phyloP scores from a whole-genome alignment of 768 basidiomycete species.

The Plicaturopsis crispa region DNA sequence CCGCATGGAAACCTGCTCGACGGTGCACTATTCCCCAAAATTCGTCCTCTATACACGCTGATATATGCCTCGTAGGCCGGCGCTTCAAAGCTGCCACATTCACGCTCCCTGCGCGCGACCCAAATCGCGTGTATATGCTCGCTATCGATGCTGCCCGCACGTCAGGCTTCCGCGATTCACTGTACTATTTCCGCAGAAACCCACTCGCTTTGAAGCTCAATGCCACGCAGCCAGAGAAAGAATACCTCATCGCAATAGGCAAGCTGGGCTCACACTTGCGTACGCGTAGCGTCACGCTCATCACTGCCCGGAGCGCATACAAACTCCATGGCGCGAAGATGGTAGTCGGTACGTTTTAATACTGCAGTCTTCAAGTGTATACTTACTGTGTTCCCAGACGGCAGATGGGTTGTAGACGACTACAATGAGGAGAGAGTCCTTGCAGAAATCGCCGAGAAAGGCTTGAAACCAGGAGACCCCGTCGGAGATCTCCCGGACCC shows the following conservation, averaged over 20 bases:
- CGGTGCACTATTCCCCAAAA: conserved; percentile 40
- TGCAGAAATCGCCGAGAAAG: conserved; percentile 71
- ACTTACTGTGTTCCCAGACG: conserved; percentile 43
- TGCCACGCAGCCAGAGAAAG: conserved; percentile 86
- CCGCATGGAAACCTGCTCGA: conserved; percentile 74
- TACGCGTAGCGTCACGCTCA: conserved; percentile 88
- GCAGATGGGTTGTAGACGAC: conserved; percentile 89
- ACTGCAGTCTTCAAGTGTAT: neutral
- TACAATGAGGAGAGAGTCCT: conserved; percentile 87
- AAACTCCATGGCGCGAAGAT: conserved; percentile 92
- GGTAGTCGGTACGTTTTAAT: conserved; percentile 56
- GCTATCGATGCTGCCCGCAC: conserved; percentile 97
- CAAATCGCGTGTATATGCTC: conserved; percentile 84
- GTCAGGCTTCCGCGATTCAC: conserved; percentile 91
- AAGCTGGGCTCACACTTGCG: conserved; percentile 85
- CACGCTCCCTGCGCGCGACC: conserved; percentile 75
- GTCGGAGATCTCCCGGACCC: conserved; percentile 83
- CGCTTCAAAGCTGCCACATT: conserved; percentile 89
- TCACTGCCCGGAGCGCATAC: conserved; percentile 88
- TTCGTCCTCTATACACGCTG: conserved; percentile 1
- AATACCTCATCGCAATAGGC: conserved; percentile 81
- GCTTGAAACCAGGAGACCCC: conserved; percentile 72
- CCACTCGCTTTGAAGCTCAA: conserved; percentile 85
- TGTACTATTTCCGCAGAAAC: conserved; percentile 97
- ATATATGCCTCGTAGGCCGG: conserved; percentile 45